Conservation (phyloP, 345 rosid species). For the Ceriops tagal region DNA sequence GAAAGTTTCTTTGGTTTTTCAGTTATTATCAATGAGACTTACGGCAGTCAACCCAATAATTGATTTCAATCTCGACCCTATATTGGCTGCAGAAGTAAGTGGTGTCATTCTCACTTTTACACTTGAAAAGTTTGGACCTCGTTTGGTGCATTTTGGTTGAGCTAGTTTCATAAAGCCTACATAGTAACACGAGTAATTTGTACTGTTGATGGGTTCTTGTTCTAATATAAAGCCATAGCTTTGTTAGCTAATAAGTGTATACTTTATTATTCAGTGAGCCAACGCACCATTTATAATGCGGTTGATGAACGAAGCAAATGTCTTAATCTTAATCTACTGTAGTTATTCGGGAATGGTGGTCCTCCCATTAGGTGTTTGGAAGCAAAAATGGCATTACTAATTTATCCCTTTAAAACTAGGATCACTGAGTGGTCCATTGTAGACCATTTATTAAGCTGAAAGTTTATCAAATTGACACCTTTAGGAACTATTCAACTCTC, state of each 20-base stretch:
- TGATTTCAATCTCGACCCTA: conserved; percentile 71
- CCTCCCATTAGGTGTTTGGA: too few species aligned
- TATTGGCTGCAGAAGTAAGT: conserved; percentile 83
- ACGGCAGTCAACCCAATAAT: conserved; percentile 79
- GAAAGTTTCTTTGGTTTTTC: conserved; percentile 29
- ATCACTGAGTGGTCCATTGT: too few species aligned
- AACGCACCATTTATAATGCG: neutral
- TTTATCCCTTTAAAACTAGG: too few species aligned
- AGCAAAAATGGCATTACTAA: too few species aligned
- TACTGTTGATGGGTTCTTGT: neutral
- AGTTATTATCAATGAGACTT: conserved; percentile 95
- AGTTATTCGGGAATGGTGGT: neutral
- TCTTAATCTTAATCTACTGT: neutral
- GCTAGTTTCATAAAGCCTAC: neutral
- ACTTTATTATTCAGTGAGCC: neutral
- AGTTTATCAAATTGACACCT: too few species aligned
- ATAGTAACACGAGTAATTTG: neutral
- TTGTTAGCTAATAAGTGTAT: neutral
- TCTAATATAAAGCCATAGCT: neutral
- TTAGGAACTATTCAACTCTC: too few species aligned
- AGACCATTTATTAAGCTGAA: too few species aligned
- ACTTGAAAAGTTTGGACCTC: neutral
- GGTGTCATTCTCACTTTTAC: neutral
- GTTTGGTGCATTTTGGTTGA: neutral
- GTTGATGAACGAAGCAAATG: neutral